phyloP scores from a whole-genome alignment of 2,329 filamentous ascomycete genomes.

The Ceratocystiopsis brevicomis region DNA sequence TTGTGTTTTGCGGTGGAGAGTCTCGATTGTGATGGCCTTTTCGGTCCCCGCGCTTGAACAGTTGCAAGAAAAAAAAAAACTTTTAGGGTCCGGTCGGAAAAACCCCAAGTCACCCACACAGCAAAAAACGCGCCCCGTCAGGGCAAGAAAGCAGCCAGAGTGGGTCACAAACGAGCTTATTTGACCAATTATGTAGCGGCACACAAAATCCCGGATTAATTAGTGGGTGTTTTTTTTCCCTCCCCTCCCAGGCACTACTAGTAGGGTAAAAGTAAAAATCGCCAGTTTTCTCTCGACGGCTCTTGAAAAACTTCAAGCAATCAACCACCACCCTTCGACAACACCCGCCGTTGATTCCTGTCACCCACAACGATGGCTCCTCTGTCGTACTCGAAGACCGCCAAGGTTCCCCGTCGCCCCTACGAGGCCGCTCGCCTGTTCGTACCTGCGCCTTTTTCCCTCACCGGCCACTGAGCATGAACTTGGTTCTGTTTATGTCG shows the following conservation, averaged over 20 bases:
- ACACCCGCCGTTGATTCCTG: neutral
- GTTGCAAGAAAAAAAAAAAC: neutral
- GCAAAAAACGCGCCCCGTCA: no score
- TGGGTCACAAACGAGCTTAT: no score
- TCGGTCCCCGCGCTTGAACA: neutral
- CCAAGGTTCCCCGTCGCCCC: constrained; percentile 85
- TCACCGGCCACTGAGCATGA: constrained; percentile 69
- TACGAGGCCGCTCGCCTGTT: constrained; percentile 99
- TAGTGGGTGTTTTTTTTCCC: constrained; percentile 1
- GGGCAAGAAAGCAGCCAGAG: no score
- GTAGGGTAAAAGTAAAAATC: constrained; percentile 7
- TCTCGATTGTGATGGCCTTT: no score
- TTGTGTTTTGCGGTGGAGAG: neutral
- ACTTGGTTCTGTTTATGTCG: constrained; percentile 90
- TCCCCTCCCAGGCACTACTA: neutral
- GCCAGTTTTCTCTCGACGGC: neutral
- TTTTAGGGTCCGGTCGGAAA: no score
- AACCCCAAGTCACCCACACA: no score
- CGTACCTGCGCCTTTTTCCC: constrained; percentile 32
- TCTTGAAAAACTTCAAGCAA: no score
- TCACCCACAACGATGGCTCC: constrained; percentile 16
- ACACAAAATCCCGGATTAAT: constrained; percentile 4
- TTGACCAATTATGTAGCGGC: neutral
- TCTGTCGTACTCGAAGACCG: constrained; percentile 94
- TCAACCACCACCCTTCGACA: constrained; percentile 3